Base-by-base conservation (phyloP, 352 stramenopile species). In the Phytophthora palmivora region DNA sequence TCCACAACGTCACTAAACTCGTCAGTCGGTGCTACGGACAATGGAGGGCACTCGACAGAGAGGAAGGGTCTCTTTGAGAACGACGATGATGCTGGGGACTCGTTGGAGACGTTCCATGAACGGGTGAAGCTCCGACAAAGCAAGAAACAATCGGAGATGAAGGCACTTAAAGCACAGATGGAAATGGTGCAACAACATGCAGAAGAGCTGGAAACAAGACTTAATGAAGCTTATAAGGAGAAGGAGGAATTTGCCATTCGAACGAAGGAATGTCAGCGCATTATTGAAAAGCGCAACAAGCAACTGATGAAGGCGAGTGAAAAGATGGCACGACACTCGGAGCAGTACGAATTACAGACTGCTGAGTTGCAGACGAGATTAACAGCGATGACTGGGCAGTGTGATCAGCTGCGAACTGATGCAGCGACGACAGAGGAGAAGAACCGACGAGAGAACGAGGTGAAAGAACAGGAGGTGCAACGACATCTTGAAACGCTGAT, bases 231-330 rank as follows among this genome's bases (percentile, higher is more conserved):
- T 8, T 64, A 52, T n/a, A 78, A 74, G 38, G 76, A 85, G 47
- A 91, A 89, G 46, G 72, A 83, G 7, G 84, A 91, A 60, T 80
- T 48, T 36, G 71, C 67, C 32, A 94, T 92, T 58, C 79, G 85
- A 46, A 87, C 84, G 54, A 84, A 88, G 37, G 85, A 94, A 44
- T 94, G 85, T 52, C 83, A 94, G 43, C 74, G 81, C 5, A 88
- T 92, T 34, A 89, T 94, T 42, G 86, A 94, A 58, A 94, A 94
- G 70, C 84, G 86, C 62, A 94, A 91, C 71, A 90, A 90, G 53
- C 86, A 94, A 47, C 56, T 94, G 11, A 88, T 92, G 55, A 94
- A 94, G 59, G 84, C 82, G 7, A 94, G 84, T 34, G 86, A 94
- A 22, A 80, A 76, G 46, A 75, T 92, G 37, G 77, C 78, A 22